Evolutionary conservation across 805 yeast species (phyloP), one percentile per base, ranked within the genome.

Genomic region (Naumovozyma dairenensis): DNA sequence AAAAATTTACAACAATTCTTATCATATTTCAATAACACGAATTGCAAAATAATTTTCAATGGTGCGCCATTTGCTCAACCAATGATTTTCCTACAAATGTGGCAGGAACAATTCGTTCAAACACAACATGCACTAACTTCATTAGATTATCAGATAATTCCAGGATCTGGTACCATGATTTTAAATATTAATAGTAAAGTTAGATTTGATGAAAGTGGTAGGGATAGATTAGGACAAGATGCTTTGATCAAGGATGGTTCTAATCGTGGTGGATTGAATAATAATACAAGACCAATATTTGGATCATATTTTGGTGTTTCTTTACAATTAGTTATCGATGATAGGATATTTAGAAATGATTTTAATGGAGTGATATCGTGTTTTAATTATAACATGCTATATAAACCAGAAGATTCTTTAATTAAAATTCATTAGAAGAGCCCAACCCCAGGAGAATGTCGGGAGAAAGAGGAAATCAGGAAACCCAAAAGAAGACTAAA

Each of bases 181-280:
- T 63, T 76, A 19, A 67, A 67, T 36, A 57, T 73, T 12, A 63
- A 65, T 33, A 62, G 73, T 12, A 81, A 78, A 52, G 81, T 80
- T 9, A 65, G 77, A 39, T 81, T 80, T 45, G 92, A 82, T 54
- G 92, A 82, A 48, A 69, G 78, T 34, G 92, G 92, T 0, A 68
- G 63, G 39, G 77, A 75, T 39, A 70, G 76, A 49, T 47, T 71
- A 18, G 86, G 86, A 2, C 80, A 77, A 35, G 66, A 73, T 15
- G 71, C 85, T 0, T 76, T 76, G 29, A 53, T 77, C 13, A 42
- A 37, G 30, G 39, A 34, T 20, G 29, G 25, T 5, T 42, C 33
- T n/a, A 39, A 25, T 7, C 27, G 17, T 34, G 40, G 32, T 35
- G 38, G n/a, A n/a, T n/a, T n/a, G n/a, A n/a, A n/a, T n/a, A n/a